Conservation (phyloP, 768 basidiomycete species). For the Rhodotorula babjevae region DNA sequence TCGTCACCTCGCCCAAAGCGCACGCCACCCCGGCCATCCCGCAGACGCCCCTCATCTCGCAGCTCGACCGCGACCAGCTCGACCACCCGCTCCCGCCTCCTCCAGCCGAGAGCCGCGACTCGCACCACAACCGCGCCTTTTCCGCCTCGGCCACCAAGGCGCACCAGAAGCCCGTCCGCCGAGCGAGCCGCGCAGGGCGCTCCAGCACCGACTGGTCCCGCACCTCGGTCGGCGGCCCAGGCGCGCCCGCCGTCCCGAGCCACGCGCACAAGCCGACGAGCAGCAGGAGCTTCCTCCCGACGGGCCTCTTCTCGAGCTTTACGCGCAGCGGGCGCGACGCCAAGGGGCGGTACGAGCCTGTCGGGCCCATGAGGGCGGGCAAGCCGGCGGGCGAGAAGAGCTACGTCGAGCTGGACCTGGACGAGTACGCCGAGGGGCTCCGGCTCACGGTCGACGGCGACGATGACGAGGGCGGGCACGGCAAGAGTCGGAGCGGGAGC, state of each 20-base stretch:
- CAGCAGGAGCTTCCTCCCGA: constrained; percentile 8
- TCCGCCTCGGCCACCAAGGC: constrained; percentile 8
- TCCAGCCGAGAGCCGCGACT: neutral
- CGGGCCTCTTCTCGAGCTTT: constrained; percentile 12
- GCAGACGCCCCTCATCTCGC: constrained; percentile 1
- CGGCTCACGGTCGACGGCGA: neutral
- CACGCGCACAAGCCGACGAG: too few species aligned
- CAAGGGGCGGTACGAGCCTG: constrained; percentile 5
- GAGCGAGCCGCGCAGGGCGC: constrained; percentile 4
- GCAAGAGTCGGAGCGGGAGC: neutral
- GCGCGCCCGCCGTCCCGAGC: too few species aligned
- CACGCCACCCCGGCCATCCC: neutral
- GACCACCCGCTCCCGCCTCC: constrained; percentile 2
- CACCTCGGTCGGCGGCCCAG: neutral
- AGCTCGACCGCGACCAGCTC: constrained; percentile 12
- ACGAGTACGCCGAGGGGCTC: constrained; percentile 17
- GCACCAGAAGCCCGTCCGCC: constrained; percentile 16
- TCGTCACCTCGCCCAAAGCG: neutral
- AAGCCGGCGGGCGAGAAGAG: constrained; percentile 8
- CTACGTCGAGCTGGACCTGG: constrained; percentile 32
- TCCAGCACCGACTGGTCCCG: constrained; percentile 18
- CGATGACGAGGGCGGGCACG: neutral
- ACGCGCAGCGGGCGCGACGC: neutral
- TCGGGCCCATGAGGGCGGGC: constrained; percentile 14
- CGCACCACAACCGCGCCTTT: neutral